phyloP scores from a whole-genome alignment of 116 monocot genomes.

The Trichopus zeylanicus region DNA sequence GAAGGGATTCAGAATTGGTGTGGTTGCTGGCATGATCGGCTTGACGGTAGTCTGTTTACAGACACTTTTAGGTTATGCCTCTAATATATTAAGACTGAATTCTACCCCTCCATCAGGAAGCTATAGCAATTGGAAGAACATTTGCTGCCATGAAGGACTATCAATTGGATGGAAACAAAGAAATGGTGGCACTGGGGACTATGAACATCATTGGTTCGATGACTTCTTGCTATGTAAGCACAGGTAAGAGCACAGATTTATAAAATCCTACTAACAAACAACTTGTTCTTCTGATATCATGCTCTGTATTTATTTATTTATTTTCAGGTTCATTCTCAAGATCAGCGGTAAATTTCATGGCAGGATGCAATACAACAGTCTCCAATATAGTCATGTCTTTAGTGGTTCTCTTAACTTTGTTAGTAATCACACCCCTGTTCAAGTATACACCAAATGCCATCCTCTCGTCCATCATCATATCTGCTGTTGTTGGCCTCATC shows the following conservation, averaged over 20 bases:
- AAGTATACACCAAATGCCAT: constrained; percentile 89
- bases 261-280: neutral
- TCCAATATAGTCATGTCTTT: constrained; percentile 80
- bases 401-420: constrained; percentile 60
- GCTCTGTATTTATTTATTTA: neutral
- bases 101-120: constrained; percentile 50
- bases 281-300: neutral
- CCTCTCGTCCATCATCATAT: constrained; percentile 72
- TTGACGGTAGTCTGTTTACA: constrained; percentile 43
- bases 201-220: constrained; percentile 89
- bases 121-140: constrained; percentile 81
- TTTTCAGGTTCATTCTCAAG: constrained; percentile 81
- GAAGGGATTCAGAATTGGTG: constrained; percentile 66
- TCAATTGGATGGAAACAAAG: constrained; percentile 87
- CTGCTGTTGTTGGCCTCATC: constrained; percentile 63
- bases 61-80: neutral
- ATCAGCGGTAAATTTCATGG: constrained; percentile 90
- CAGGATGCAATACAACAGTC: constrained; percentile 66
- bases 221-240: constrained; percentile 85
- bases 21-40: constrained; percentile 60
- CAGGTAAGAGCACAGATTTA: constrained; percentile 30
- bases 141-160: constrained; percentile 92
- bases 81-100: neutral
- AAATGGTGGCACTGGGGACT: constrained; percentile 83
- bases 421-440: constrained; percentile 77